phyloP scores from a whole-genome alignment of 352 stramenopile genomes.

The Phytophthora macrochlamydospora region DNA sequence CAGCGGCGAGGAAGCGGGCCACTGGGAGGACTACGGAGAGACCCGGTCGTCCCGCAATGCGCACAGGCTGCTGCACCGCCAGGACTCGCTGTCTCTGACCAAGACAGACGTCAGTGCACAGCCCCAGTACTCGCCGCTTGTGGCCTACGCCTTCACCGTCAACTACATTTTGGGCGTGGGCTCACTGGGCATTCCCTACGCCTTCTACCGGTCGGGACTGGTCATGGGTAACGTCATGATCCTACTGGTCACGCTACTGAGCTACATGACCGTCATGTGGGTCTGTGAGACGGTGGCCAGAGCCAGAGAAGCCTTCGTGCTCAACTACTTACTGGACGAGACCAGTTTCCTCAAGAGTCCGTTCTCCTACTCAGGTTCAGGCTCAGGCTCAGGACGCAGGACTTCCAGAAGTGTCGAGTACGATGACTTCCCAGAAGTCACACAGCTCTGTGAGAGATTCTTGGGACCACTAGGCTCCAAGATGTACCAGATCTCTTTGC shows the following conservation, averaged over 20 bases:
- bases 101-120: conserved; percentile 24
- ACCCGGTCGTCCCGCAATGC: conserved; percentile 74
- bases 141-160: conserved; percentile 90
- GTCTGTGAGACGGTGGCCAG: conserved; percentile 79
- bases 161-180: conserved; percentile 94
- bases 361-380: conserved; percentile 6
- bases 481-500: conserved; percentile 86
- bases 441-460: conserved; percentile 78
- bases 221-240: conserved; percentile 81
- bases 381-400: conserved; percentile 2
- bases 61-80: conserved; percentile 69
- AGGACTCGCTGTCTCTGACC: conserved; percentile 52
- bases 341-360: conserved; percentile 29
- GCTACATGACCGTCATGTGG: conserved; percentile 92
- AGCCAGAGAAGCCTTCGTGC: conserved; percentile 50
- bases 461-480: conserved; percentile 60
- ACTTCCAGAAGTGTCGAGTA: conserved; percentile 27
- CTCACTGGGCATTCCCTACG: conserved; percentile 90
- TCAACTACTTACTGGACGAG: conserved; percentile 39
- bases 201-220: conserved; percentile 82
- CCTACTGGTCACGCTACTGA: conserved; percentile 77
- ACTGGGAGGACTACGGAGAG: conserved; percentile 74
- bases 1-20: conserved; percentile 62
- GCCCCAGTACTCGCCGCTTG: conserved; percentile 67
- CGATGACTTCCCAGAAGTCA: conserved; percentile 81